Evolutionary conservation across 257 asterid species (phyloP), one percentile per base, ranked within the genome.

Genomic region (Gentiana macrophylla): DNA sequence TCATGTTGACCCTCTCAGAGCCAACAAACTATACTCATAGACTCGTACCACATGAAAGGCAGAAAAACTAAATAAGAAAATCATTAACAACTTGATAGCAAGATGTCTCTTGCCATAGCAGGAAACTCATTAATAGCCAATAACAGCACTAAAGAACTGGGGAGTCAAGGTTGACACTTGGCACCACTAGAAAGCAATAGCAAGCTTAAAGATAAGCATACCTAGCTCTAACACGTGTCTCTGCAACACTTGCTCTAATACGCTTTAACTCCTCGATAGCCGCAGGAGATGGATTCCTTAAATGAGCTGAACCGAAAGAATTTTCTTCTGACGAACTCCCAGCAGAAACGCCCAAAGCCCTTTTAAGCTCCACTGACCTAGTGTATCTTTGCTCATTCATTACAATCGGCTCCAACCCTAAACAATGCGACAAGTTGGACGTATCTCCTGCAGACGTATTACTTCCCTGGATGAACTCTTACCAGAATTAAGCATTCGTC

Each of bases 161-260:
- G 13, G 3, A 12, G 38, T 13, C 11, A 10, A 4, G 32, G 37
- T 24, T 3, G 13, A 53, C 36, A 35, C 24, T 53, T 53, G n/a
- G 15, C 5, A 55, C 44, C 0, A 4, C 32, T 8, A 32, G 2
- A 44, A 57, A 10, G 43, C 56, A 13, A 13, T 43, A 12, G 47
- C 68, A 65, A 3, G 45, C n/a, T 32, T 37, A 10, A 32, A 8
- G 3, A 58, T 37, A 65, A 37, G 34, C 1, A 41, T 73, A 92
- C 99, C 91, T 82, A 62, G 99, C 99, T 72, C 76, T 84, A 52
- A 36, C 56, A 72, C 79, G 61, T 3, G 82, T 78, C 67, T 88
- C 94, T 32, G 80, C 77, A 64, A 88, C 71, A 51, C 70, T 78
- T 49, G 79, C 77, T 70, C 88, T 74, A 62, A 76, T 35, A 59